Evolutionary conservation across 306 rosid genomes (phyloP), one percentile per base, ranked within the genome.

Genomic region (Malus fusca): DNA sequence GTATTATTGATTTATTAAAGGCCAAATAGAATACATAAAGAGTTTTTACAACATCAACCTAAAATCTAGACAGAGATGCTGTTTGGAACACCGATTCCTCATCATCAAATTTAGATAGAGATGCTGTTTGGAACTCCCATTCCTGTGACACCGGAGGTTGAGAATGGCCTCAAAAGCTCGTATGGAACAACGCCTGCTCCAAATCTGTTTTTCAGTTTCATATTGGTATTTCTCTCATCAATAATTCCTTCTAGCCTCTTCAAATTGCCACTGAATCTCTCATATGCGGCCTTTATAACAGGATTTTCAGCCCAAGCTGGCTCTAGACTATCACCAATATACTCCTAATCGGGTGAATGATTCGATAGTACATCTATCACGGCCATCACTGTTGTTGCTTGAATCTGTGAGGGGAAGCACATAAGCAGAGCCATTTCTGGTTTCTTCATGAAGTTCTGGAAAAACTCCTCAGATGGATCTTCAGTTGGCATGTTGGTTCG

Each of bases 341-440:
- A 80, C 78, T 77, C 87, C 72, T 84, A 82, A 48, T 84, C 87
- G 1, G 82, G 78, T 4, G 84, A 84, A 75, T 84, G 87, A 64
- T 25, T 80, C 6, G 87, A 80, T 28, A 80, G 61, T 2, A 80
- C 74, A 23, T 80, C 82, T 21, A 80, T 63, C 17, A 84, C 82
- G 30, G 84, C 77, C 84, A 80, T 80, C 17, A 77, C 87, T 19
- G 22, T 76, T 37, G 82, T 74, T 23, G 84, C 87, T 51, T 84
- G 87, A 69, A 77, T 23, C 33, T 84, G 84, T 4, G 87, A 80
- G 18, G 84, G 87, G 46, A 84, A 84, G 63, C 84, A 77, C 67
- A 59, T 46, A 40, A 84, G 66, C 19, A 84, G 46, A 22, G 79
- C 82, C 12, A 65, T 37, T 69, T 84, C 82, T 0, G 84, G 87